Base-by-base conservation (phyloP, 805 yeast species). In the Barnettozyma vustinii region DNA sequence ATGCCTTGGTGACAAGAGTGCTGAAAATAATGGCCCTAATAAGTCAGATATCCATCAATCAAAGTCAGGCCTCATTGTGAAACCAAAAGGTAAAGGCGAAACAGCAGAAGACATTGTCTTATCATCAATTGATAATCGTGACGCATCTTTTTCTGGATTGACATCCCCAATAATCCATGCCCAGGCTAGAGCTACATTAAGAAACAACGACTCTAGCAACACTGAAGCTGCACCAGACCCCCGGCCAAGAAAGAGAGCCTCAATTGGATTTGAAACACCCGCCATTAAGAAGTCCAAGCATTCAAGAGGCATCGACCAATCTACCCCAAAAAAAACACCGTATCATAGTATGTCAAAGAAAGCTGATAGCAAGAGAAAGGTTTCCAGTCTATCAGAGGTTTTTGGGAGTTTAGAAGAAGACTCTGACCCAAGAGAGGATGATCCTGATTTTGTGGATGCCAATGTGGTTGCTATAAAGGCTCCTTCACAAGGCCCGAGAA, bases 351-450 rank as follows among this genome's bases (percentile, higher is more conserved):
- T 15, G 2, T 18, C 39, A 16, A 36, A 20, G 12, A 12, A 16
- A 18, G 12, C 39, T 18, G 39, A 25, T 18, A 36, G 9, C 15
- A 18, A 19, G 15, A 4, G 21, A 32, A 43, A 32, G 15, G 39
- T 33, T 2, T 20, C 46, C 21, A 21, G 40, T 54, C 37, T 60
- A 49, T n/a, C 44, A 56, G 26, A 59, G 47, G 50, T 56, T 48
- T 51, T 49, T 54, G n/a, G 50, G 58, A 49, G 60, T 51, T 18
- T 46, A 52, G 26, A 51, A 55, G 20, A 54, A 37, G 45, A 37
- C 13, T 35, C 45, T 18, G 45, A 37, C 10, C 35, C 42, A 6
- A 21, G 30, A 54, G 46, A 39, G 26, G 32, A 44, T 50, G 45
- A 50, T 36, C 52, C 61, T 15, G 37, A 40, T 19, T 40, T 39